Conservation (phyloP, 2,329 filamentous ascomycete species). For the Pseudogymnoascus sp. region DNA sequence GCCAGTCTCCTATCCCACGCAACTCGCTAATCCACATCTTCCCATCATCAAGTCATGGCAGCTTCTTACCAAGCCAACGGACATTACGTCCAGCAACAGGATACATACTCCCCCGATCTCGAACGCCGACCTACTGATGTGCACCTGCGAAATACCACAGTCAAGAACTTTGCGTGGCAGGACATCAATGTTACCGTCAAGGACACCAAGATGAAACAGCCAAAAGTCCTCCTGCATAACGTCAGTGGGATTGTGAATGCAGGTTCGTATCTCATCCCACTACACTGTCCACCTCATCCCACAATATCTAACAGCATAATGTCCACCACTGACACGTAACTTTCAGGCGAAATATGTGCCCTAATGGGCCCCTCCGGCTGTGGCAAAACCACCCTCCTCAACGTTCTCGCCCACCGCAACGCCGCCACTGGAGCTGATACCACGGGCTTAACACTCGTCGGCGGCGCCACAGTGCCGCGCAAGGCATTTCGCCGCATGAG, state of each 20-base stretch:
- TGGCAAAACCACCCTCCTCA: conserved; percentile 79
- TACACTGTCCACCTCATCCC: not conserved
- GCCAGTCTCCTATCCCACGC: not conserved
- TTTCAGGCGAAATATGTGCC: conserved; percentile 60
- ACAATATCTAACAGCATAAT: not conserved
- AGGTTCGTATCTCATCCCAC: conserved; percentile 31
- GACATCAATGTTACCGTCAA: conserved; percentile 63
- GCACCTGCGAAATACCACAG: conserved; percentile 53
- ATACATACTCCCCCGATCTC: not conserved
- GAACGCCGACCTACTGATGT: conserved; percentile 10
- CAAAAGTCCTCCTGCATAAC: conserved; percentile 53
- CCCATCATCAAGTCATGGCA: not conserved
- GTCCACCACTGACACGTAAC: not conserved
- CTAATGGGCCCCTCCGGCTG: conserved; percentile 69
- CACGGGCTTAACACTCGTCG: conserved; percentile 49
- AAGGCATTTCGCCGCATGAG: conserved; percentile 55
- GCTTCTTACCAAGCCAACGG: not conserved
- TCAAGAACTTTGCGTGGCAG: conserved; percentile 58
- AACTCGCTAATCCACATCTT: not conserved
- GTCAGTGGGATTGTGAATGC: conserved; percentile 57
- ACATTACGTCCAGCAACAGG: not conserved
- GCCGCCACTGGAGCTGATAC: conserved; percentile 45
- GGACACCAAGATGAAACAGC: conserved; percentile 55
- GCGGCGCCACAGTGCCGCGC: conserved; percentile 47
- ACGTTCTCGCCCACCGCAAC: conserved; percentile 59